Percentiles rank a stretch among this genome's conserved stretches.
Evolutionary conservation across 2,329 filamentous ascomycete species (phyloP).

Genomic region (Scopulariopsis brevicaulis): DNA sequence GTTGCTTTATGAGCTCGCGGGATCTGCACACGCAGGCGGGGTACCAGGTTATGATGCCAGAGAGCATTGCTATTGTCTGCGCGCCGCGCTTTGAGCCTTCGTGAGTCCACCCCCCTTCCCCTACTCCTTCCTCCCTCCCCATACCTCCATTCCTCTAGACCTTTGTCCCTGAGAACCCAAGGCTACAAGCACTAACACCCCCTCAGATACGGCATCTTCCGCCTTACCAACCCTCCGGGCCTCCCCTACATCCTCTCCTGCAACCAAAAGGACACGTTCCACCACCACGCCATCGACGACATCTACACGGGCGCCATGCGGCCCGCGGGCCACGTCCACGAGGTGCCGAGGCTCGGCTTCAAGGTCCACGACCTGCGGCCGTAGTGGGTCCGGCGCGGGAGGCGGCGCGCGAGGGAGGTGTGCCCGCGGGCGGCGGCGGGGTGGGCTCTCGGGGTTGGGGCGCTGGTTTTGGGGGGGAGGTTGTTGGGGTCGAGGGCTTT

Average conservation of each 20-base stretch:
- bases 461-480: background rate
- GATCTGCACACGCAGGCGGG: conserved; percentile 90
- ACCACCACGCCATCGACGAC: conserved; percentile 56
- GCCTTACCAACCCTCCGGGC: conserved; percentile 86
- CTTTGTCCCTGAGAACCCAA: background rate
- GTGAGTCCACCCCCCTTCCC: conserved; percentile 32
- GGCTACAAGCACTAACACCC: background rate
- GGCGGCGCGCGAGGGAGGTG: background rate
- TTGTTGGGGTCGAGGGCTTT: background rate
- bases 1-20: conserved; percentile 92
- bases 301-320: conserved; percentile 67
- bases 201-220: conserved; percentile 78
- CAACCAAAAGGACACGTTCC: conserved; percentile 68
- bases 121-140: background rate
- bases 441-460: background rate
- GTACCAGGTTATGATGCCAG: conserved; percentile 92
- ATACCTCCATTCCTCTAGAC: background rate
- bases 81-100: conserved; percentile 69
- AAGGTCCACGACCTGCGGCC: conserved; percentile 43
- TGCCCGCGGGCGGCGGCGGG: background rate
- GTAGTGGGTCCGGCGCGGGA: conserved; percentile 1
- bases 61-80: conserved; percentile 95
- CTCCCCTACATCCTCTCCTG: conserved; percentile 77
- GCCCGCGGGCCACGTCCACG: conserved; percentile 58
- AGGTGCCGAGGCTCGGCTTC: conserved; percentile 53